Base-by-base conservation (phyloP, 2,329 filamentous ascomycete species). In the Cordyceps cateniannulata region DNA sequence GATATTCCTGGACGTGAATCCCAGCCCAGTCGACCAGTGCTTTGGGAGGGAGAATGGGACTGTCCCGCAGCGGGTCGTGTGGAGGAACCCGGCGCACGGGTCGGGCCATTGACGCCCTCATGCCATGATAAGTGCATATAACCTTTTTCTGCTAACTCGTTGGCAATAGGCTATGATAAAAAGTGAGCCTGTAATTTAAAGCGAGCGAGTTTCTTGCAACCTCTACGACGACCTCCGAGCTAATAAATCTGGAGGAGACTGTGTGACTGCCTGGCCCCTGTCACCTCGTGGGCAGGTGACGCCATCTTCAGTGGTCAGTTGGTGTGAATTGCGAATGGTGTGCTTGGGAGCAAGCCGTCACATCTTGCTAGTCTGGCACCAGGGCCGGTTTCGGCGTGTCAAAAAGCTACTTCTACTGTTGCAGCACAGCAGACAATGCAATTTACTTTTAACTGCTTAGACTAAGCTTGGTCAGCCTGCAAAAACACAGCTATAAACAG, bases 51-150 rank as follows among this genome's bases (percentile, higher is more conserved):
- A n/a, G n/a, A 42, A 44, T 58, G 32, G 55, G 14, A 27, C 25
- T 27, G 29, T 57, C 22, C 56, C 56, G 24, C 47, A 51, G 56
- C 56, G 56, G 56, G 56, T 25, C 32, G 18, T 48, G 56, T 50
- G 47, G 56, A 51, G 56, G 56, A 44, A 44, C 48, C 47, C 29
- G 45, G 35, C 35, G 24, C 35, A 59, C 56, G 47, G 56, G 32
- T 59, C 38, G 56, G 56, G 35, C 56, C 56, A 59, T 51, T 16
- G 12, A 44, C 35, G 7, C 24, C 38, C 29, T 8, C 9, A n/a
- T 32, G 16, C 18, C 29, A 5, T 44, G n/a, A 44, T 44, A 44
- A 4, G 16, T 5, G 40, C 5, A 44, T 20, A 6, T 44, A n/a
- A n/a, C n/a, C 22, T 25, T 12, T 5, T 47, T 14, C 44, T 12